Percentiles rank a stretch among this genome's conserved stretches.
phyloP scores from a whole-genome alignment of 75 land plant genomes.

The Ceratopteris richardii region DNA sequence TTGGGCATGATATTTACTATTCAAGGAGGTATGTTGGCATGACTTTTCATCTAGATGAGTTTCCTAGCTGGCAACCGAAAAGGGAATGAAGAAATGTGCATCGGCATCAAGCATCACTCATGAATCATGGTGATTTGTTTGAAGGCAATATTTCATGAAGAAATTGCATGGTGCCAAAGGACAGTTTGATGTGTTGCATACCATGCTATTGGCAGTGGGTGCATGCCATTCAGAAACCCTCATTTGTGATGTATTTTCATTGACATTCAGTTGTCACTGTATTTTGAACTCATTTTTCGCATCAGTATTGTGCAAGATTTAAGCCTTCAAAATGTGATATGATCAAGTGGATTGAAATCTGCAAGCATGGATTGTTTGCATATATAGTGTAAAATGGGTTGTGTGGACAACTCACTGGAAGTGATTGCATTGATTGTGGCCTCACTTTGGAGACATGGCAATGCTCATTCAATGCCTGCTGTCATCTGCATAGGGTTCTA shows the following conservation, averaged over 20 bases:
- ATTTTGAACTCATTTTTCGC: too few species aligned
- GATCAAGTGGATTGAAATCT: too few species aligned
- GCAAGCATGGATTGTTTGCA: too few species aligned
- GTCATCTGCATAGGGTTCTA: background rate
- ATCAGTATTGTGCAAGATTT: too few species aligned
- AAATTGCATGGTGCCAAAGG: background rate
- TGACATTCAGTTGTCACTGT: too few species aligned
- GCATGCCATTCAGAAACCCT: too few species aligned
- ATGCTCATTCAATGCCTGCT: background rate
- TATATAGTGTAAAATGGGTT: too few species aligned
- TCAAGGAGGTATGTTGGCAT: conserved; percentile 12
- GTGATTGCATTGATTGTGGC: conserved; percentile 1
- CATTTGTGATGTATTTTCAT: too few species aligned
- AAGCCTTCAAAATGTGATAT: too few species aligned
- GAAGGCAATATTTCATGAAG: background rate
- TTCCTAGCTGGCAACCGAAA: background rate
- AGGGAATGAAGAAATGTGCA: conserved; percentile 15
- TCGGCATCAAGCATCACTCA: conserved; percentile 13
- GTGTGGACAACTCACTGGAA: too few species aligned
- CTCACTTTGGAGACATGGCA: background rate
- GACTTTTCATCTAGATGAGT: conserved; percentile 6
- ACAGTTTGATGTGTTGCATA: background rate
- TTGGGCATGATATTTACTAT: conserved; percentile 7
- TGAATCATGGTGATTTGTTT: background rate
- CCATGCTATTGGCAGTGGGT: conserved; percentile 3